A percentile compares a stretch with the other conserved stretches of the same genome.
These are phyloP conservation scores for Penstemon davidsonii DNA, from an alignment of 257 asterid genomes.

Conservation along the genomic window DNA sequence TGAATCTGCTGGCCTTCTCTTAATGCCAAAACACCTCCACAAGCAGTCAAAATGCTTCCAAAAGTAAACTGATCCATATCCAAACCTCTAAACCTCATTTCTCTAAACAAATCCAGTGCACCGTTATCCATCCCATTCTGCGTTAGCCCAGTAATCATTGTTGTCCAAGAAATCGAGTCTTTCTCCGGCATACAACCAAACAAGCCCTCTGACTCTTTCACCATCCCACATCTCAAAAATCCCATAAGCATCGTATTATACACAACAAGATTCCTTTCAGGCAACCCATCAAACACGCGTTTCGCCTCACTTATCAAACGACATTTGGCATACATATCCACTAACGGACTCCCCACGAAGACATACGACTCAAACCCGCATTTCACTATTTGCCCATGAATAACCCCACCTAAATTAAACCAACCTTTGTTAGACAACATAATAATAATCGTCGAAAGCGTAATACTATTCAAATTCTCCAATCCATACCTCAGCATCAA, in stretches of 20 bases:
- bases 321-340: conserved; percentile 83
- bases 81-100: conserved; percentile 62
- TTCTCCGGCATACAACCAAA: conserved; percentile 63
- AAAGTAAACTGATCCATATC: conserved; percentile 79
- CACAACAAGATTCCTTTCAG: conserved; percentile 52
- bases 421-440: conserved; percentile 65
- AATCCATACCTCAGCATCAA: conserved; percentile 61
- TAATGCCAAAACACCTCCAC: conserved; percentile 64
- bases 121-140: conserved; percentile 58
- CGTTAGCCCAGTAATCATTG: conserved; percentile 74
- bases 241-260: conserved; percentile 69
- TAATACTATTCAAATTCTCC: conserved; percentile 63
- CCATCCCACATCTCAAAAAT: conserved; percentile 56
- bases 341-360: conserved; percentile 80
- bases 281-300: conserved; percentile 56
- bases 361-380: conserved; percentile 66
- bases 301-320: conserved; percentile 58
- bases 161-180: conserved; percentile 87
- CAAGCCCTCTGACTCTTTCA: conserved; percentile 43
- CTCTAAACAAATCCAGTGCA: conserved; percentile 53
- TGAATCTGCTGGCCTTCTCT: conserved; percentile 86
- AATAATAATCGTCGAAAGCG: conserved; percentile 61
- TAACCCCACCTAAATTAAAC: conserved; percentile 59
- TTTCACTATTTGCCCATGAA: conserved; percentile 82
- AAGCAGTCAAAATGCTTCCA: conserved; percentile 83